Evolutionary conservation across 2,329 filamentous ascomycete genomes (phyloP).

Genomic region (Diaporthe eres): DNA sequence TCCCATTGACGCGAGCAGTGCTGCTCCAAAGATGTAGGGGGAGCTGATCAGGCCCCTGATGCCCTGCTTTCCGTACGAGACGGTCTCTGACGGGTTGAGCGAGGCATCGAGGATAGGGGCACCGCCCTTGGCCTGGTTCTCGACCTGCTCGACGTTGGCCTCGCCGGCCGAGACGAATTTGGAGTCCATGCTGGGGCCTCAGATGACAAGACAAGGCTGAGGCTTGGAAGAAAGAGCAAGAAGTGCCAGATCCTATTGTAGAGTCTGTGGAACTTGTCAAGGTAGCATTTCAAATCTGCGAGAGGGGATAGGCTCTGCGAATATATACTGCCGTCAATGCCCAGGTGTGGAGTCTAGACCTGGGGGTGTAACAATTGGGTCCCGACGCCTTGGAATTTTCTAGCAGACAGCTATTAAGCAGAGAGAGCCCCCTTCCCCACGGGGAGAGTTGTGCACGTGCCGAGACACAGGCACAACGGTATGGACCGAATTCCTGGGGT

Average conservation of each 20-base stretch:
- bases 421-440: not conserved
- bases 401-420: not conserved
- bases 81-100: conserved; percentile 27
- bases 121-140: not conserved
- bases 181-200: not conserved
- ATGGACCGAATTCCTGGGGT: conserved; percentile 29
- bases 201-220: conserved; percentile 7
- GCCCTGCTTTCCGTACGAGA: conserved; percentile 49
- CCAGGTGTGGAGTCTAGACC: conserved; percentile 17
- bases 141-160: conserved; percentile 23
- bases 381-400: conserved; percentile 11
- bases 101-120: conserved; percentile 8
- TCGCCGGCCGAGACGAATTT: conserved; percentile 24
- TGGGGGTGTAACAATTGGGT: not conserved
- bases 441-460: conserved; percentile 20
- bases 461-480: conserved; percentile 15
- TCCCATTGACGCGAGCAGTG: conserved; percentile 48
- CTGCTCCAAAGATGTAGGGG: conserved; percentile 58
- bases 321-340: conserved; percentile 30
- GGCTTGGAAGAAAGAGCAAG: not conserved
- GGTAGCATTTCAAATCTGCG: conserved; percentile 9
- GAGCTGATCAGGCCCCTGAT: conserved; percentile 52
- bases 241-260: not conserved
- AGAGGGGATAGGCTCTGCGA: conserved; percentile 20
- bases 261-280: conserved; percentile 15